Base-by-base conservation (phyloP, 345 rosid species). In the Boechera stricta region DNA sequence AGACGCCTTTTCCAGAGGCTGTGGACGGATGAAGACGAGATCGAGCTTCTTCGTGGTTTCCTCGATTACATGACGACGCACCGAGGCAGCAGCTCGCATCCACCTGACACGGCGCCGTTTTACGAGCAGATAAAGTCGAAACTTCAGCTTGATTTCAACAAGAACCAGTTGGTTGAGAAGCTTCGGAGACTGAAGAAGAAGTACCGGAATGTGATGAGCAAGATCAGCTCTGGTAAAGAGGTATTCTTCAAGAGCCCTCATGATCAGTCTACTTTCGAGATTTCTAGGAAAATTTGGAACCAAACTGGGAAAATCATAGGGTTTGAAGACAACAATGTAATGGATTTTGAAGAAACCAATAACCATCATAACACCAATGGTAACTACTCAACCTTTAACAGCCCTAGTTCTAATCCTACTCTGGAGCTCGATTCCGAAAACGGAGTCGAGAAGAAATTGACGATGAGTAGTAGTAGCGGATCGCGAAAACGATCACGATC, bases 21-120 rank as follows among this genome's bases (percentile, higher is more conserved):
- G 31, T 95, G 99, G 99, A 95, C 99, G 0, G 99, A 95, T 45
- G 99, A 92, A 62, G 99, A 95, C 86, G 99, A 95, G 88, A 95
- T 95, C 91, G 94, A 85, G 89, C 93, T 95, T 44, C 87, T 95
- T 15, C 96, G 89, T 77, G 99, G 99, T 8, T 95, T 95, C 54
- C 88, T 89, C 36, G 93, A 92, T 11, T 95, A 92, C 86, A 78
- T 90, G 47, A 51, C 88, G 38, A 84, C 81, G 59, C 77, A 80
- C 10, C 33, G 80, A 13, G 88, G 89, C 0, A 88, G 85, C 45
- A 85, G 71, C 83, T 76, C 84, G 11, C 88, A 85, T 71, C 99
- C 92, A 55, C 86, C 87, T 7, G 99, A 95, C 47, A 95, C 99
- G 41, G 88, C 97, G 26, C 52, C 90, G 85, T 95, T 95, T 72